Evolutionary conservation across 2,329 filamentous ascomycete genomes (phyloP), one percentile per base, ranked within the genome.

Genomic region (Neonectria coccinea): DNA sequence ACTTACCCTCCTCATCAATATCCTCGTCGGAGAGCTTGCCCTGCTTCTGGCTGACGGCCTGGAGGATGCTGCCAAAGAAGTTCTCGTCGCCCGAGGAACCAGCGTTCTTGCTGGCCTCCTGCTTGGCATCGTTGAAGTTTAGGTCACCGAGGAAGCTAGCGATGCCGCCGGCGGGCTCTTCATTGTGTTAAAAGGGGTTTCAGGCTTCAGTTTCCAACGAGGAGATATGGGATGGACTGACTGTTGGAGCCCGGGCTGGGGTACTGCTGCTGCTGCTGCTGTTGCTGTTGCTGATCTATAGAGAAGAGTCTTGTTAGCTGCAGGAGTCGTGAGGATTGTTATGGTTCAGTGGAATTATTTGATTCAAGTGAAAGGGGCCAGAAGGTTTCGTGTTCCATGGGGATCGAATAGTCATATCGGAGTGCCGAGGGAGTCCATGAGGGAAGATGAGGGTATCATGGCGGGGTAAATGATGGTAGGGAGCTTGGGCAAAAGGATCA

Each of bases 41-140:
- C 80, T 86, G 85, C 75, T 84, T 85, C 77, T 85, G 78, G 18
- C 79, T 77, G 51, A 88, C 78, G 45, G 79, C 73, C 57, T 80
- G 79, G 33, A 87, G 76, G 62, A 88, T 78, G 70, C 66, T 77
- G 62, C 81, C 80, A 73, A 88, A 88, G 62, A 88, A 75, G 72
- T 81, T 79, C 71, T 74, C 74, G 72, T 81, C 79, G 53, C 84
- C 84, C 25, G 81, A 83, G 36, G 74, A 76, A 59, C 84, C 83
- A 22, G 84, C 81, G 59, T 81, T 79, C 33, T 79, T 77, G 67
- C 79, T 78, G 18, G 86, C 86, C 53, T 84, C 79, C 59, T 84
- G 77, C 59, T 84, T 82, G 6, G 85, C 84, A 20, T 79, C 79
- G 39, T 78, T 75, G 65, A 85, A 78, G 71, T 86, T 84, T 61